A percentile compares a stretch with the other conserved stretches of the same genome.
phyloP scores from a whole-genome alignment of 768 basidiomycete genomes.

The Auriscalpium vulgare region DNA sequence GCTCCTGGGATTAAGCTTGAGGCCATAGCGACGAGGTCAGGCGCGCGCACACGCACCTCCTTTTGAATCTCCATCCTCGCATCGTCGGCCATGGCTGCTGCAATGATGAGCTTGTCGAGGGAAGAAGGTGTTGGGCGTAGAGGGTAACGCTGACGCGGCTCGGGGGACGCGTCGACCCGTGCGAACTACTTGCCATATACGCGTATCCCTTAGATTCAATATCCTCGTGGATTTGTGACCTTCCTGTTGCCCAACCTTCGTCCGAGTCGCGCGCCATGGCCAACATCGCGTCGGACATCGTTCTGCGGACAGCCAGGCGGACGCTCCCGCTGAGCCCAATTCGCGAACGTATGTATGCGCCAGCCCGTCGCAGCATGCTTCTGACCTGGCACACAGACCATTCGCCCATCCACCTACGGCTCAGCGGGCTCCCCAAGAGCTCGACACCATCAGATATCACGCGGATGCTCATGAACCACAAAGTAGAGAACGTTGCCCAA shows the following conservation, averaged over 20 bases:
- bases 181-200: conserved; percentile 1
- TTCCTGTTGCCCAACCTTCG: too few relatives aligned
- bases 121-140: conserved; percentile 3
- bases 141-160: conserved; percentile 12
- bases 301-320: too few relatives aligned
- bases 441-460: conserved; percentile 9
- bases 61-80: conserved; percentile 79
- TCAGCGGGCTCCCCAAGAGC: conserved; percentile 11
- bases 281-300: conserved; percentile 50
- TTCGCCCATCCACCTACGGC: conserved; percentile 6
- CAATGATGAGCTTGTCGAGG: neutral
- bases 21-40: neutral
- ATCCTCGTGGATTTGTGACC: too few relatives aligned
- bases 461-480: conserved; percentile 8
- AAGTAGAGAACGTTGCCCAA: conserved; percentile 6
- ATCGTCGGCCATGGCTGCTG: conserved; percentile 62
- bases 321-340: too few relatives aligned
- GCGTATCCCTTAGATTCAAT: neutral
- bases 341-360: too few relatives aligned
- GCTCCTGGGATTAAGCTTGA: conserved; percentile 48
- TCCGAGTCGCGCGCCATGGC: conserved; percentile 10
- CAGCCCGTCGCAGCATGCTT: too few relatives aligned
- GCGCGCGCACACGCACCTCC: conserved; percentile 45
- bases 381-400: conserved; percentile 15
- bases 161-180: conserved; percentile 5